Percentiles rank a stretch among this genome's conserved stretches.
These are phyloP conservation scores for Echinosophora koreensis DNA, from an alignment of 306 rosid species.

Conservation along the genomic window DNA sequence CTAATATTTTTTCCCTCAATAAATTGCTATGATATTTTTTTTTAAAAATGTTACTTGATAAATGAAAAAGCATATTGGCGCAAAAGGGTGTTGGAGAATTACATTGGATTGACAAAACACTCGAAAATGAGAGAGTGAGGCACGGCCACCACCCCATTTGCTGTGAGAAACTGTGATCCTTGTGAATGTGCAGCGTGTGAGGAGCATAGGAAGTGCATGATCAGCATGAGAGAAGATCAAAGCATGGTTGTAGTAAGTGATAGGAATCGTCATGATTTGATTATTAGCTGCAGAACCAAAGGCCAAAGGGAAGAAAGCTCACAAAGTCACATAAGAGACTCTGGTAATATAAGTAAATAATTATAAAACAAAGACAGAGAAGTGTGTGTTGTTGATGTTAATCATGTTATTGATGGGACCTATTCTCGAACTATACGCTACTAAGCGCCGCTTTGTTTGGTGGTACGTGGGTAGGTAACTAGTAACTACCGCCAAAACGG, in stretches of 20 bases:
- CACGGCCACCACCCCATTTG: slow-evolving; percentile 34
- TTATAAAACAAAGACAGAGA: too few relatives aligned
- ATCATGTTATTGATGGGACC: too few relatives aligned
- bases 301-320: not conserved
- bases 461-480: not conserved
- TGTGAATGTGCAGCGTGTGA: too few relatives aligned
- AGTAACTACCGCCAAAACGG: too few relatives aligned
- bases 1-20: not conserved
- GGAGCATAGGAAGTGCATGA: slow-evolving; percentile 41
- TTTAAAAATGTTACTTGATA: not conserved
- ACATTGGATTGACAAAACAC: slow-evolving; percentile 69
- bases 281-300: slow-evolving; percentile 10
- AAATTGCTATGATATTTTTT: not conserved
- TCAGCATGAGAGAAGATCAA: slow-evolving; percentile 41
- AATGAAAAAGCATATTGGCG: not conserved
- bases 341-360: too few relatives aligned
- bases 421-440: not conserved
- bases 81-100: slow-evolving; percentile 29
- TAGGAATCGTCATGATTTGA: slow-evolving; percentile 47
- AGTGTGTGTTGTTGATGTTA: not conserved
- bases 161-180: slow-evolving; percentile 17
- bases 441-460: not conserved
- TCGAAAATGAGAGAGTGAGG: slow-evolving; percentile 45
- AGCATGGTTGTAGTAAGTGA: slow-evolving; percentile 33
- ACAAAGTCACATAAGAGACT: not conserved